Base-by-base conservation (phyloP, 2,329 filamentous ascomycete species). In the Pezicula carpinea region DNA sequence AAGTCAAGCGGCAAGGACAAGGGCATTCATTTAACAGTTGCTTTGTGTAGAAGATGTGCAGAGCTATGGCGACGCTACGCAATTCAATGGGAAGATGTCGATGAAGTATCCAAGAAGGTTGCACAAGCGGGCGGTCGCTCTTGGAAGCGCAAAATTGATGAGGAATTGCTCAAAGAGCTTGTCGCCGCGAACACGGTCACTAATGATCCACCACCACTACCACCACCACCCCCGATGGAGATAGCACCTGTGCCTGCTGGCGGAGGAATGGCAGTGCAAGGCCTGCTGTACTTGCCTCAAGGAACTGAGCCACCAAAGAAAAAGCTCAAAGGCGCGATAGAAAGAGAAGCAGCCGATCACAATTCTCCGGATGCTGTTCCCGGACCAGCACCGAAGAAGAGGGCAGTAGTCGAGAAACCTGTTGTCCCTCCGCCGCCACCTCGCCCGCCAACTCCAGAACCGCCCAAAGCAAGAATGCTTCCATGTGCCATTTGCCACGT, bases 11-110 rank as follows among this genome's bases (percentile, higher is more conserved):
- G 62, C 48, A 91, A 90, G 66, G 89, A 96, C 55, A 95, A 92
- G 64, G 80, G 80, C 11, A 73, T 76, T 26, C 82, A 86, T 57
- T 82, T 86, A 31, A 80, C 95, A 15, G 78, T 91, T 41, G 91
- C 92, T 3, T 77, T 99, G 4, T 99, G 93, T 64, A 79, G 90
- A 48, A 83, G 92, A 50, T 99, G 93, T 62, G 91, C 91, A 21
- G 84, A 93, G 59, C 73, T 99, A 7, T 99, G 93, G 93, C 85
- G 93, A 42, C 88, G 92, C 54, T 99, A 99, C 66, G 92, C 86
- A 14, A 89, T 99, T 52, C 89, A 95, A 56, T 99, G 89, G 83
- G 93, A 97, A 66, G 89, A 95, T 55, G 79, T 90, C 13, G 93
- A 97, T 35, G 92, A 97, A 59, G 80, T 96, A 32, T 81, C 85